Evolutionary conservation across 2,329 filamentous ascomycete species (phyloP), one percentile per base, ranked within the genome.

Genomic region (Fusarium humuli): DNA sequence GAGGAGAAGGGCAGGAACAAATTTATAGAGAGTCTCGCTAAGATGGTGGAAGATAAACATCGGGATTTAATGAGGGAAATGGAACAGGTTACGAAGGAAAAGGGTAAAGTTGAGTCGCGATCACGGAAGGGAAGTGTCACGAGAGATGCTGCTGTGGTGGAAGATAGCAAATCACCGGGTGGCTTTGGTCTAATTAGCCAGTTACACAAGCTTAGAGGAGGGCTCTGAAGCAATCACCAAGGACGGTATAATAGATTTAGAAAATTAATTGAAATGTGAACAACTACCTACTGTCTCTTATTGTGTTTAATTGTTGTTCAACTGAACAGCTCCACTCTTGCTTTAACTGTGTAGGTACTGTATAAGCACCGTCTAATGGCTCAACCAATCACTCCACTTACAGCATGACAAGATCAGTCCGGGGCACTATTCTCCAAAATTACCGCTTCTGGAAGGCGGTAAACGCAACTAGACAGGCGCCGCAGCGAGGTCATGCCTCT

Each of bases 1-100:
- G 96, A 99, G 81, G 96, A 98, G 79, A 97, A 93, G 81, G 93
- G 94, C 8, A 85, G 96, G 56, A 82, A 83, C 12, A 92, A 89
- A 75, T 94, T 98, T 77, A 90, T 99, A 20, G 95, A 98, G 70
- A 86, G 87, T 54, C 79, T 99, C 73, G 89, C 90, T 34, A 94
- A 90, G 82, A 86, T 93, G 80, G 93, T 97, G 3, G 94, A 98
- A 76, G 95, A 98, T 70, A 84, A 84, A 61, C 87, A 87, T 69
- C 81, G 82, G 70, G 86, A 87, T 61, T 75, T 89, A 59, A 74
- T 88, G 72, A 81, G 80, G 69, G 87, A 88, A 73, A 78, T 83
- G 71, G 86, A 88, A 61, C 81, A 82, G 74, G 77, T 71, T 47
- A 72, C 70, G 50, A 81, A 74, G 57, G 79, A 79, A 67, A 79